phyloP scores from a whole-genome alignment of 208 protist species.

The Trypanosoma theileri region DNA sequence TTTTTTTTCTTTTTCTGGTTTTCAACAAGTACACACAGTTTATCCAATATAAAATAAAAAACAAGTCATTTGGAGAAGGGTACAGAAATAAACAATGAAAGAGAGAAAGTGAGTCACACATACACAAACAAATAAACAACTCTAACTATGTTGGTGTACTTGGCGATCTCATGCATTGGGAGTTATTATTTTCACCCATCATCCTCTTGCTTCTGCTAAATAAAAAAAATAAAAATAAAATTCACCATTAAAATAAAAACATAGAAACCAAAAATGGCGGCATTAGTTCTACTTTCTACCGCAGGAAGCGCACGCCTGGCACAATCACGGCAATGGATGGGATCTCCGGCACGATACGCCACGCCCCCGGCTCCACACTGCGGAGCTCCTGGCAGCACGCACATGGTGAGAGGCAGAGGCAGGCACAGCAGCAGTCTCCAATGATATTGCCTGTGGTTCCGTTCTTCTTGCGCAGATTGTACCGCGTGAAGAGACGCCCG shows the following conservation, averaged over 20 bases:
- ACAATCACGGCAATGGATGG: constrained; percentile 39
- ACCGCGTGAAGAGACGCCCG: constrained; percentile 72
- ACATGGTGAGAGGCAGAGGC: constrained; percentile 56
- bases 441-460: constrained; percentile 73
- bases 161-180: no score
- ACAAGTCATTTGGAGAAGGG: no score
- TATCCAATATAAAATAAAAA: no score
- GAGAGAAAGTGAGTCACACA: no score
- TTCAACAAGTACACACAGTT: no score
- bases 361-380: constrained; percentile 46
- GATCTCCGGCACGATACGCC: constrained; percentile 61
- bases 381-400: constrained; percentile 79
- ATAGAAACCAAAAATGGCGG: constrained; percentile 2
- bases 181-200: not conserved
- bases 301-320: constrained; percentile 60
- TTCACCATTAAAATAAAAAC: constrained; percentile 10
- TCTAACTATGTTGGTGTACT: no score
- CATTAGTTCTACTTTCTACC: constrained; percentile 22
- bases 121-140: no score
- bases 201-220: not conserved
- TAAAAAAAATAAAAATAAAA: constrained; percentile 3
- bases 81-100: no score
- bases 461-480: constrained; percentile 81
- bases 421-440: constrained; percentile 73
- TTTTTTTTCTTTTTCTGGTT: no score